Conservation (phyloP, 2,329 filamentous ascomycete species). For the Pyrenochaeta sp. region DNA sequence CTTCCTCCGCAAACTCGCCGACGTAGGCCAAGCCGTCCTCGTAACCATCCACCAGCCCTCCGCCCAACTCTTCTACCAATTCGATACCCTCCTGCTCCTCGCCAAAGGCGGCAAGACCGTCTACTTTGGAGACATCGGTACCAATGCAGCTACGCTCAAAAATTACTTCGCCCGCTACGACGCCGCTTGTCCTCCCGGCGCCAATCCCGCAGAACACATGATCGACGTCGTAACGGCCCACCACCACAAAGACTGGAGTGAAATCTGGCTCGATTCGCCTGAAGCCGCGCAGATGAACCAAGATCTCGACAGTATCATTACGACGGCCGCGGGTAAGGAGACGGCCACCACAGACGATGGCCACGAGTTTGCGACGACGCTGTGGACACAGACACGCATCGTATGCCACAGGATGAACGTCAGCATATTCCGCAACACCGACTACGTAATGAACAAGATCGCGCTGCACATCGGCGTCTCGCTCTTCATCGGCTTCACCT, state of each 20-base stretch:
- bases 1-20: conserved; percentile 74
- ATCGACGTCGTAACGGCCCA: conserved; percentile 69
- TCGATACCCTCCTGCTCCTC: conserved; percentile 78
- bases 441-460: conserved; percentile 25
- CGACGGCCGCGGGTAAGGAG: conserved; percentile 47
- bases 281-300: conserved; percentile 40
- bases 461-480: conserved; percentile 14
- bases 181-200: conserved; percentile 60
- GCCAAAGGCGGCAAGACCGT: conserved; percentile 79
- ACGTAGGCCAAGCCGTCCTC: conserved; percentile 81
- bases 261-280: conserved; percentile 46
- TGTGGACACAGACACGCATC: conserved; percentile 19
- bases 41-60: conserved; percentile 90
- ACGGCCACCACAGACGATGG: conserved; percentile 33
- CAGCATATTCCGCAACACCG: conserved; percentile 15
- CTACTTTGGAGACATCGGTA: conserved; percentile 81
- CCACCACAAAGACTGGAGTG: conserved; percentile 52
- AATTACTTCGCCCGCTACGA: conserved; percentile 58
- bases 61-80: conserved; percentile 80
- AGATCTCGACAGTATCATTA: conserved; percentile 49
- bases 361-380: conserved; percentile 28
- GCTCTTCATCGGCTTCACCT: conserved; percentile 25
- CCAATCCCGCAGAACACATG: conserved; percentile 74
- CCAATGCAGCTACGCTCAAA: conserved; percentile 71
- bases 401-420: conserved; percentile 19